Evolutionary conservation across 345 rosid species (phyloP).

Genomic region (Gossypium thurberi): DNA sequence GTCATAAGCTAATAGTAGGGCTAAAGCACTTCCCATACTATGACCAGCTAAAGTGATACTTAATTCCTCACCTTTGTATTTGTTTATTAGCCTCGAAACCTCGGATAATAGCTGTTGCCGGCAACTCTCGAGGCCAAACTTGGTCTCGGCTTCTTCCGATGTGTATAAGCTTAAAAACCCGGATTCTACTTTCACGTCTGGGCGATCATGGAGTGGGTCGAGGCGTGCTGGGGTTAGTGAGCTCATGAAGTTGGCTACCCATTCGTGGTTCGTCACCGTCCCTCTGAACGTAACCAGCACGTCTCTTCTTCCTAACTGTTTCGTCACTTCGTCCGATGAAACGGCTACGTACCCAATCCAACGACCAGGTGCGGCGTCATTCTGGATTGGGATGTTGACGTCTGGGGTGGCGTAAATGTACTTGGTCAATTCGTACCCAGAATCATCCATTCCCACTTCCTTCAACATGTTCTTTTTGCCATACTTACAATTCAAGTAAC

Average conservation of each 20-base stretch:
- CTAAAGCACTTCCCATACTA: conserved; percentile 89
- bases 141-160: conserved; percentile 45
- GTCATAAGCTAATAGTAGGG: conserved; percentile 78
- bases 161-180: conserved; percentile 84
- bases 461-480: conserved; percentile 50
- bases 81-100: conserved; percentile 50
- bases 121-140: conserved; percentile 70
- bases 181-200: conserved; percentile 71
- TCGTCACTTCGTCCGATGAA: conserved; percentile 37
- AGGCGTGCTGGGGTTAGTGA: conserved; percentile 63
- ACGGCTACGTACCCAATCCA: conserved; percentile 82
- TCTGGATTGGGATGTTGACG: conserved; percentile 52
- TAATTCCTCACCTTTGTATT: conserved; percentile 50
- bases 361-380: conserved; percentile 40
- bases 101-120: conserved; percentile 80
- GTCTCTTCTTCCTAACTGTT: conserved; percentile 69
- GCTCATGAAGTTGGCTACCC: conserved; percentile 79
- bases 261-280: conserved; percentile 69
- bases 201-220: conserved; percentile 54
- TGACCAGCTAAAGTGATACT: conserved; percentile 83
- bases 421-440: conserved; percentile 69
- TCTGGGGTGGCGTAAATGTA: conserved; percentile 86
- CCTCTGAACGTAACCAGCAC: conserved; percentile 74
- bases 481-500: conserved; percentile 72
- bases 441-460: conserved; percentile 46